These are phyloP conservation scores for Picea mariana DNA, from an alignment of 83 land plant species.

Conservation along the genomic window DNA sequence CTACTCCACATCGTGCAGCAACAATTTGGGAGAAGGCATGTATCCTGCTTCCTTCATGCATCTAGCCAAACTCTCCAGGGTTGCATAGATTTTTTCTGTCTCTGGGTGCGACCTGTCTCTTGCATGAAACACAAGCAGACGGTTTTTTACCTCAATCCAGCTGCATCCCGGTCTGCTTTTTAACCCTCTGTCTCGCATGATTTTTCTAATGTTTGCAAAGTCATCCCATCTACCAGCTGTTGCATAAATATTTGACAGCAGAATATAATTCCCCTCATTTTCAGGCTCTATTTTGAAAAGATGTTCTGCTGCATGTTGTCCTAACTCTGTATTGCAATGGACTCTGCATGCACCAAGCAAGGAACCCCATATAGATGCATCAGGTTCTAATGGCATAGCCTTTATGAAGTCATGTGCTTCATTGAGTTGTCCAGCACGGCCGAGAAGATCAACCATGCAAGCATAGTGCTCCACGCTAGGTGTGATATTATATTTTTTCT, in stretches of 20 bases:
- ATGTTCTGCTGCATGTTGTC: conserved; percentile 11
- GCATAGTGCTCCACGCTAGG: conserved; percentile 38
- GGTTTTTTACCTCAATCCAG: neutral
- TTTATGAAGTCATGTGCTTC: conserved; percentile 25
- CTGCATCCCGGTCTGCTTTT: neutral
- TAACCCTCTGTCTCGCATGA: conserved; percentile 1
- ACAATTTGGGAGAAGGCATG: neutral
- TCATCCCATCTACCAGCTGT: neutral
- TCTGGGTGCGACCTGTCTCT: conserved; percentile 6
- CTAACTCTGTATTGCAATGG: conserved; percentile 26
- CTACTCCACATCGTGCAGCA: neutral
- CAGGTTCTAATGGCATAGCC: conserved; percentile 37
- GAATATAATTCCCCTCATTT: neutral
- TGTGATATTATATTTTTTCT: conserved; percentile 13
- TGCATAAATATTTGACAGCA: neutral
- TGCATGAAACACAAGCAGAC: neutral
- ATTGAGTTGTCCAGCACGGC: conserved; percentile 38
- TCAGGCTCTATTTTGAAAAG: neutral
- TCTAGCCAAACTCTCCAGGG: neutral
- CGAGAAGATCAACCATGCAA: conserved; percentile 37
- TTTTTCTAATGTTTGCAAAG: neutral
- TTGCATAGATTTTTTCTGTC: conserved; percentile 8
- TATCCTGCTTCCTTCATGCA: neutral
- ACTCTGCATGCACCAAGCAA: conserved; percentile 38
- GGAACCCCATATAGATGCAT: conserved; percentile 31